Base-by-base conservation (phyloP, 768 basidiomycete species). In the Suillus subaureus region DNA sequence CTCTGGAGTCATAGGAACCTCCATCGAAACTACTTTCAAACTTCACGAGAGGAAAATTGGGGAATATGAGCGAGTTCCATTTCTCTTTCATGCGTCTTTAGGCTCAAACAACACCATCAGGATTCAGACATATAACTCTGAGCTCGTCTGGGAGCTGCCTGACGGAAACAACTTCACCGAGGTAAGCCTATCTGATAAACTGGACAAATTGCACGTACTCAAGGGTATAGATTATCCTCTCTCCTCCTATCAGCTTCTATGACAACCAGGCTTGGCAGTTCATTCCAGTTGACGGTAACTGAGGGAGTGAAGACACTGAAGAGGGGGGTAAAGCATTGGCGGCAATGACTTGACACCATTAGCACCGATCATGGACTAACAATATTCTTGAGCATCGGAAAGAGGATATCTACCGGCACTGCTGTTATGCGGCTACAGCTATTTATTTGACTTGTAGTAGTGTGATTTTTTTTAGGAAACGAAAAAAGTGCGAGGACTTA, bases 401-500 rank as follows among this genome's bases (percentile, higher is more conserved):
- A 18, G 7, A 11, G 7, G 2, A 57, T 33, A 21, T 35, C 28
- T 18, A 31, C 28, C 16, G 11, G 9, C 8, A 31, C 28, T 52
- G 28, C 18, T 52, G 26, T 31, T 28, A 54, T 31, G 16, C 31
- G 16, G 28, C 35, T 37, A 37, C 56, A 39, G 16, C 37, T 33
- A 42, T 55, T 13, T 13, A 49, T 42, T 40, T 26, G 28, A 33
- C 51, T 37, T 23, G 23, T 31, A 3, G 8, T 11, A 21, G 18
- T 26, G 11, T 26, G 23, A 58, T 37, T 21, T 13, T 31, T n/a
- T 31, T 33, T 16, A 13, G 28, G 18, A 47, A 26, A n/a, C 6
- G 16, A 28, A 9, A 4, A 13, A 43, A 42, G 23, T 42, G 1
- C 18, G 42, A 60, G 4, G 23, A 73, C 83, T 12, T 68, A 87